Conservation (phyloP, 306 rosid genomes). For the Sindora glabra region DNA sequence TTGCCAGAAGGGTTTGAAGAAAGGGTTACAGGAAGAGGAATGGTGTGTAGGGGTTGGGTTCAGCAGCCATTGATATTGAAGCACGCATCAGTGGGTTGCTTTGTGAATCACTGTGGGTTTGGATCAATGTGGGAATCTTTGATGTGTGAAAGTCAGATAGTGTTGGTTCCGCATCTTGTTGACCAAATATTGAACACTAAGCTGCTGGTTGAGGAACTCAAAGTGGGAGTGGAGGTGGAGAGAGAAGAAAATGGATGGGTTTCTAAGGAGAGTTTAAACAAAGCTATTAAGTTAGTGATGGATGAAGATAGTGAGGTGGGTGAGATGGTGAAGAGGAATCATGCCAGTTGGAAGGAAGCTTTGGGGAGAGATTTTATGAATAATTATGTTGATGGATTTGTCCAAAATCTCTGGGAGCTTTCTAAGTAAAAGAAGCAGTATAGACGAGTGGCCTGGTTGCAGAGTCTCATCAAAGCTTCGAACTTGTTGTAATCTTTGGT, state of each 20-base stretch:
- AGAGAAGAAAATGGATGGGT: conserved; percentile 35
- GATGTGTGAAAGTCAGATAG: conserved; percentile 46
- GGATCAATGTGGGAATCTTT: conserved; percentile 73
- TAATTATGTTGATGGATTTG: conserved; percentile 34
- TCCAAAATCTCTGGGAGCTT: conserved; percentile 10
- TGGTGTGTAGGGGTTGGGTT: conserved; percentile 50
- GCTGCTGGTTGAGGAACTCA: conserved; percentile 36
- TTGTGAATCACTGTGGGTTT: conserved; percentile 68
- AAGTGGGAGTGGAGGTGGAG: conserved; percentile 42
- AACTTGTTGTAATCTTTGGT: too few relatives aligned
- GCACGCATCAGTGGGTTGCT: conserved; percentile 45
- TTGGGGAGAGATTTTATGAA: conserved; percentile 18
- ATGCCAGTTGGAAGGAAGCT: conserved; percentile 22
- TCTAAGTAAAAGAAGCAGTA: background rate
- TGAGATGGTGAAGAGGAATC: conserved; percentile 30
- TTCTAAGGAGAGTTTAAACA: conserved; percentile 37
- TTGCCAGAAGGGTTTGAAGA: conserved; percentile 49
- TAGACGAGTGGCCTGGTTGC: background rate
- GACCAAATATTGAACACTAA: conserved; percentile 55
- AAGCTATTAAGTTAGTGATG: conserved; percentile 40
- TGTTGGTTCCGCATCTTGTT: conserved; percentile 34
- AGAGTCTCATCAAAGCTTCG: too few relatives aligned
- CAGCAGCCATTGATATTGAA: conserved; percentile 47
- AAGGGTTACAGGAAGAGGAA: conserved; percentile 39
- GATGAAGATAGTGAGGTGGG: conserved; percentile 36